Base-by-base conservation (phyloP, 2,329 filamentous ascomycete species). In the Aciculosporium take region DNA sequence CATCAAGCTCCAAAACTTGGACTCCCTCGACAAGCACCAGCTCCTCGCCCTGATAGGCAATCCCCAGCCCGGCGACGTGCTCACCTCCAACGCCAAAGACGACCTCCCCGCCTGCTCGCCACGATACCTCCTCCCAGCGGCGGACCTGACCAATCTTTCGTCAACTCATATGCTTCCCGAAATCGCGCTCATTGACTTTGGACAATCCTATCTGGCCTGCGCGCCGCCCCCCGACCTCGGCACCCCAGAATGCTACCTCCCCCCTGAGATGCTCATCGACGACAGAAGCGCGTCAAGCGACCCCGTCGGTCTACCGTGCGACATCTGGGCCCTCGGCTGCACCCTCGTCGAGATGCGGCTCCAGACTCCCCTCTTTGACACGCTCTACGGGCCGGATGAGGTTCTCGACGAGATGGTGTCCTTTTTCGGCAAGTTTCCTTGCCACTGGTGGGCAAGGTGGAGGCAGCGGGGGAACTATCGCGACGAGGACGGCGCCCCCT, bases 261-360 rank as follows among this genome's bases (percentile, higher is more conserved):
- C 58, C 0, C 57, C 41, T 7, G 35, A 42, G 30, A 40, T 37
- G 29, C 34, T 44, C 21, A 37, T 44, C 23, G 40, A 46, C 32
- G 54, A 56, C 1, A 10, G 37, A 0, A 49, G 46, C 2, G 29
- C 23, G 4, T 9, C n/a, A 0, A 49, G 46, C 2, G 29, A 25
- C 5, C 10, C n/a, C 1, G 10, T 51, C 1, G 52, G 57, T 0
- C 43, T 48, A 0, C 42, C 37, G 0, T 51, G 46, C 1, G 58
- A 61, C 27, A 32, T 60, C 0, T 61, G 59, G 57, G 56, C 58
- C 23, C 52, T 61, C 3, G 58, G 51, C 0, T 61, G 58, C 20
- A 59, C 55, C 0, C 27, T 62, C 0, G 57, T 57, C 27, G 55
- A 61, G 42, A 59, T 59, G 1, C 51, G 58, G 0, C 47, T 51